A percentile compares a stretch with the other conserved stretches of the same genome.
phyloP scores from a whole-genome alignment of 345 rosid genomes.

The Camelina sativa region DNA sequence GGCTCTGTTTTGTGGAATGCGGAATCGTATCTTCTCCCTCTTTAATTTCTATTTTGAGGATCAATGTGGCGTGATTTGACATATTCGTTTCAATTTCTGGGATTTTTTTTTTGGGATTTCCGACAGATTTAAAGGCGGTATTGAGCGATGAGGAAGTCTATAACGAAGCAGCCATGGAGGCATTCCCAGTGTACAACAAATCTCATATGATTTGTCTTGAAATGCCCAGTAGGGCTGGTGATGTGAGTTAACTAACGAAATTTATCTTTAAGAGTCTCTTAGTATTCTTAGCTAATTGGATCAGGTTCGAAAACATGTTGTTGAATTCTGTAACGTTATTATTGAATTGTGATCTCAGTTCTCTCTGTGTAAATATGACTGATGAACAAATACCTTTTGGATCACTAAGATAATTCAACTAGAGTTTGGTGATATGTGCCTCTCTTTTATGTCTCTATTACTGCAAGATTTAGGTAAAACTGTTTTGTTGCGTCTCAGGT shows the following conservation, averaged over 20 bases:
- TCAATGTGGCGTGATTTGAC: conserved; percentile 17
- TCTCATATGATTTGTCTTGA: conserved; percentile 90
- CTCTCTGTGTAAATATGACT: too few relatives aligned
- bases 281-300: neutral
- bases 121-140: conserved; percentile 77
- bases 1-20: neutral
- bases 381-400: too few relatives aligned
- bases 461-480: neutral
- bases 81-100: conserved; percentile 10
- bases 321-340: neutral
- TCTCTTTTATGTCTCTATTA: too few relatives aligned
- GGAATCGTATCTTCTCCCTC: neutral
- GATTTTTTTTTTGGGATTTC: neutral
- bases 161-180: conserved; percentile 78
- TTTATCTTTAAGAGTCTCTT: too few relatives aligned
- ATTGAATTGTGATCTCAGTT: conserved; percentile 4
- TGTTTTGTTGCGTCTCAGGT: conserved; percentile 54
- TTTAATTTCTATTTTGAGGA: conserved; percentile 5
- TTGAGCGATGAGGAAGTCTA: conserved; percentile 69
- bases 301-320: too few relatives aligned
- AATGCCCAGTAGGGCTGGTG: conserved; percentile 67
- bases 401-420: too few relatives aligned
- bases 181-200: conserved; percentile 85
- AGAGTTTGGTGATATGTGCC: too few relatives aligned
- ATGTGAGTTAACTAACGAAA: conserved; percentile 47